Evolutionary conservation across 352 stramenopile genomes (phyloP).

Genomic region (Peronospora belbahrii): DNA sequence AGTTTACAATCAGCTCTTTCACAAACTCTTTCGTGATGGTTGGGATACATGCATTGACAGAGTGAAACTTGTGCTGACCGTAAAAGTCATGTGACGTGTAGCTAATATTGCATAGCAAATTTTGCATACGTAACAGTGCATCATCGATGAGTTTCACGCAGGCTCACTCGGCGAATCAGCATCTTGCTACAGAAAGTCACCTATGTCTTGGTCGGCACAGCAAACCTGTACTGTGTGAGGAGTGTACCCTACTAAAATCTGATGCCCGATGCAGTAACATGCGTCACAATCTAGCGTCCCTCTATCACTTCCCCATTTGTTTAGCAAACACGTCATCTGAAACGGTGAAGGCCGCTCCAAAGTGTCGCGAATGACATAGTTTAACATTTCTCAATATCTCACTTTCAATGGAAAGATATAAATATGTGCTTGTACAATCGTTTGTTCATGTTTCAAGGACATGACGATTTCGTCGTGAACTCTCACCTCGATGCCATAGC

Average conservation of each 20-base stretch:
- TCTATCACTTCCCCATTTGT: too few species aligned
- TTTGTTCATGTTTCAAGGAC: background rate
- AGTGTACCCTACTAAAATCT: too few species aligned
- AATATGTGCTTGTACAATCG: background rate
- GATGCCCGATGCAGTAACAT: too few species aligned
- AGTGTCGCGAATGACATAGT: background rate
- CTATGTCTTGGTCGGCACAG: too few species aligned
- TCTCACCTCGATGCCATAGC: background rate
- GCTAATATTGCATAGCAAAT: background rate
- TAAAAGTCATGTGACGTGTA: background rate
- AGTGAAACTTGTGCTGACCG: too few species aligned
- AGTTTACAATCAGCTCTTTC: slow-evolving; percentile 29
- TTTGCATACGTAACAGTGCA: too few species aligned
- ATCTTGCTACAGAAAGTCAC: too few species aligned
- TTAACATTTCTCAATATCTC: slow-evolving; percentile 1
- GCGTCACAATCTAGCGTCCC: too few species aligned
- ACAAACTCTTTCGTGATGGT: slow-evolving; percentile 22
- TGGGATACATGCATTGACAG: too few species aligned
- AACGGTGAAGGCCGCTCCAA: background rate
- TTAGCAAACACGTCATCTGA: background rate
- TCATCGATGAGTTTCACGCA: too few species aligned
- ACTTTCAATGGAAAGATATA: background rate
- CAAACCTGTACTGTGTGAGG: too few species aligned
- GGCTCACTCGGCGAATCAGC: too few species aligned
- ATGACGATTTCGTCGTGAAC: background rate